A percentile compares a stretch with the other conserved stretches of the same genome.
Conservation (phyloP, 2,329 filamentous ascomycete genomes). For the Metarhizium anisopliae region DNA sequence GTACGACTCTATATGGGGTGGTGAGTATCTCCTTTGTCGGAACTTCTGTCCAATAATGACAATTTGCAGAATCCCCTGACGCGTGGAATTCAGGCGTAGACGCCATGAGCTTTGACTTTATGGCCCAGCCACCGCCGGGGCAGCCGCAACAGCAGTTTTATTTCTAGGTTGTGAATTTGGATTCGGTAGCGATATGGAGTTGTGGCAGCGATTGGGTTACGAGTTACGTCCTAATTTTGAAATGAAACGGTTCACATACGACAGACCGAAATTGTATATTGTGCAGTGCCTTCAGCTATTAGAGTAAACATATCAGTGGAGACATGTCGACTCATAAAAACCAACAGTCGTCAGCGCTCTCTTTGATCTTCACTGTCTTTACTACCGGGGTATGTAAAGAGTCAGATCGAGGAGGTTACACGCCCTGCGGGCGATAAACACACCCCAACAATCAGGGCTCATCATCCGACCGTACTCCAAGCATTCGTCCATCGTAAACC, state of each 20-base stretch:
- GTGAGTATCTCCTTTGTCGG: constrained; percentile 31
- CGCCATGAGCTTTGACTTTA: constrained; percentile 51
- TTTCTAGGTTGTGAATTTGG: constrained; percentile 28
- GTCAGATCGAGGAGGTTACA: constrained; percentile 28
- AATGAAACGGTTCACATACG: neutral
- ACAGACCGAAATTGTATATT: neutral
- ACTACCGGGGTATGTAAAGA: neutral
- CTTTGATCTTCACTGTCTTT: constrained; percentile 46
- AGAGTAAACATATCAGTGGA: neutral
- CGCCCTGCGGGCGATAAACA: constrained; percentile 19
- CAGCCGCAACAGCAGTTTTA: constrained; percentile 51
- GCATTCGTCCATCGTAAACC: neutral
- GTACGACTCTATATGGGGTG: constrained; percentile 61
- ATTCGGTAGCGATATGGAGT: neutral
- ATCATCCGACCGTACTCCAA: constrained; percentile 33
- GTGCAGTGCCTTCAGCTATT: neutral
- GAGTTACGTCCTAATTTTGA: neutral
- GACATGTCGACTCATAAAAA: neutral
- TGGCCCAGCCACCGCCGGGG: constrained; percentile 49
- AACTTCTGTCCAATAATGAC: neutral
- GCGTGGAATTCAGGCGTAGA: constrained; percentile 48
- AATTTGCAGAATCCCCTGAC: constrained; percentile 43
- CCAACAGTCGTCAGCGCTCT: constrained; percentile 29
- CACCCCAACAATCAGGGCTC: constrained; percentile 30
- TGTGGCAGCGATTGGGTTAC: neutral